These are phyloP conservation scores for Zea mays DNA, from an alignment of 176 grass and related monocot species.

Conservation along the genomic window DNA sequence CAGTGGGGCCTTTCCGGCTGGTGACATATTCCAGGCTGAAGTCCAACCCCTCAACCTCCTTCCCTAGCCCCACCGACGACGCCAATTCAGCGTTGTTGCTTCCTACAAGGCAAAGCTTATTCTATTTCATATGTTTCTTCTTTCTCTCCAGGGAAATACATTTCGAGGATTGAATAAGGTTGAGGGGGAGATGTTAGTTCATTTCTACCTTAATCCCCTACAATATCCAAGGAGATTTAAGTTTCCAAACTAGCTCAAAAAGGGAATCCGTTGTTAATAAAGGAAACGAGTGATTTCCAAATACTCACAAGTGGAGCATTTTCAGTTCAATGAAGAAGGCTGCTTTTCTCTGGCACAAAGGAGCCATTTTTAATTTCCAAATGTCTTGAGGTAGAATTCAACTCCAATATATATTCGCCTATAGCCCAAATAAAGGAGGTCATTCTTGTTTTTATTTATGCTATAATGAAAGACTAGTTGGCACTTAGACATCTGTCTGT, in stretches of 20 bases:
- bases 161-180: too few species aligned
- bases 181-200: too few species aligned
- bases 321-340: background rate
- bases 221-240: too few species aligned
- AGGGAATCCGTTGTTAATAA: background rate
- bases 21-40: constrained; percentile 37
- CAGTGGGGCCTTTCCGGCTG: constrained; percentile 28
- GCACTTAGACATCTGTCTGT: background rate
- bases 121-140: background rate
- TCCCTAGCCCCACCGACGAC: constrained; percentile 26
- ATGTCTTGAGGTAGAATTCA: background rate
- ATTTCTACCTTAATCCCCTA: too few species aligned
- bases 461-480: background rate
- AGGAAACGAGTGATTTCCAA: background rate
- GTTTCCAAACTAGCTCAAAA: too few species aligned
- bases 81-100: constrained; percentile 18
- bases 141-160: background rate
- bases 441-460: background rate
- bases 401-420: background rate
- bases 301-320: background rate
- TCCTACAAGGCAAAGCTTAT: constrained; percentile 18
- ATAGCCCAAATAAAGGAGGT: background rate
- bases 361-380: background rate
- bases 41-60: constrained; percentile 39
- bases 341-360: background rate